Evolutionary conservation across 306 rosid genomes (phyloP).

Genomic region (Dalbergia cultrata): DNA sequence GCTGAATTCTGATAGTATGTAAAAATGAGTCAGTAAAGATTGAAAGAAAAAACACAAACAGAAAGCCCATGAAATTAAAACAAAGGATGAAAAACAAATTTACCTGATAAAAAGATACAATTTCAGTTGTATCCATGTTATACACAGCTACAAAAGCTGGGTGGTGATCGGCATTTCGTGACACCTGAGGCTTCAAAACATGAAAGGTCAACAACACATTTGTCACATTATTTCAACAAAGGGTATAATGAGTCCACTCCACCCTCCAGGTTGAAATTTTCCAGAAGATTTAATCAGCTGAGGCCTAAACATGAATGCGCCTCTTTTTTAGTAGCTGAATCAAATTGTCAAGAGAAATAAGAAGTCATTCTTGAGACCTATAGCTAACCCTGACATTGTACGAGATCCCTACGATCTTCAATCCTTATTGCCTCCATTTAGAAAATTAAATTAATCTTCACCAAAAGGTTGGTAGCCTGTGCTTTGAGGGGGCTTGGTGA

Average conservation of each 20-base stretch:
- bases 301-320: background rate
- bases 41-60: background rate
- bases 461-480: background rate
- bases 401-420: conserved; percentile 28
- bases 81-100: conserved; percentile 28
- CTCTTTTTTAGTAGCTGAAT: conserved; percentile 24
- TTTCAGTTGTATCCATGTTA: conserved; percentile 98
- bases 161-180: conserved; percentile 81
- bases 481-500: conserved; percentile 32
- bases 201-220: conserved; percentile 40
- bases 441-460: conserved; percentile 30
- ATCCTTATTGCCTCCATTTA: conserved; percentile 22
- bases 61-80: conserved; percentile 38
- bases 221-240: conserved; percentile 42
- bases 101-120: conserved; percentile 93
- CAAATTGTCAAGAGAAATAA: background rate
- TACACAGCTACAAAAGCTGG: conserved; percentile 88
- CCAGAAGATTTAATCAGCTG: conserved; percentile 20
- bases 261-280: conserved; percentile 24
- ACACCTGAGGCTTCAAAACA: conserved; percentile 71
- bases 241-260: conserved; percentile 28
- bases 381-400: conserved; percentile 33
- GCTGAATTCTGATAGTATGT: conserved; percentile 74
- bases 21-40: conserved; percentile 50
- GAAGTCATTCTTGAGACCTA: conserved; percentile 5